A percentile compares a stretch with the other conserved stretches of the same genome.
Conservation (phyloP, 345 rosid genomes). For the Hevea brasiliensis region DNA sequence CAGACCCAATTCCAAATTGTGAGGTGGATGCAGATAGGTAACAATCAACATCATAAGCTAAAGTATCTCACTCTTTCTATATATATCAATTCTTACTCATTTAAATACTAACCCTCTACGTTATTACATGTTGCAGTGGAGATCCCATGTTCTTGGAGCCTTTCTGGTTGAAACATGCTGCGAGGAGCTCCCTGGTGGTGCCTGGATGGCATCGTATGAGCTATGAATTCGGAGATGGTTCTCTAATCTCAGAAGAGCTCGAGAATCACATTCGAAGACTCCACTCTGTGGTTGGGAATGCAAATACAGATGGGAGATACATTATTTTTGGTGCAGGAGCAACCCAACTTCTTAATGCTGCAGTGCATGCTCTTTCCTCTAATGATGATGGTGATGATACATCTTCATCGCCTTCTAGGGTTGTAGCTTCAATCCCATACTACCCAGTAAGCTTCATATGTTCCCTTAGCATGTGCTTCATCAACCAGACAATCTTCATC, state of each 20-base stretch:
- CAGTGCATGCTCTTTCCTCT: slow-evolving; percentile 24
- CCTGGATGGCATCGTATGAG: slow-evolving; percentile 31
- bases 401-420: slow-evolving; percentile 5
- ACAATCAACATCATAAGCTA: background rate
- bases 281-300: slow-evolving; percentile 20
- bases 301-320: slow-evolving; percentile 17
- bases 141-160: slow-evolving; percentile 33
- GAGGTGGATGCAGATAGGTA: slow-evolving; percentile 27
- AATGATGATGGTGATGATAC: background rate
- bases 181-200: slow-evolving; percentile 11
- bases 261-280: slow-evolving; percentile 5
- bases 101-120: background rate
- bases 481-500: no score
- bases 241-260: slow-evolving; percentile 20
- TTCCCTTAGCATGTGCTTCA: background rate
- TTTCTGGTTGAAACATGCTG: slow-evolving; percentile 19
- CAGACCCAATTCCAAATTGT: slow-evolving; percentile 14
- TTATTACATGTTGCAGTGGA: slow-evolving; percentile 11
- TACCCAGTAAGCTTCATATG: slow-evolving; percentile 18
- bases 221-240: slow-evolving; percentile 24
- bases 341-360: slow-evolving; percentile 29
- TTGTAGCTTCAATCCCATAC: slow-evolving; percentile 24
- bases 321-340: slow-evolving; percentile 27
- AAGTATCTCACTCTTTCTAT: no score
- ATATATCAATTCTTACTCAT: no score